Percentiles rank a stretch among this genome's conserved stretches.
phyloP scores from a whole-genome alignment of 2,329 filamentous ascomycete species.

The Exophiala xenobiotica region DNA sequence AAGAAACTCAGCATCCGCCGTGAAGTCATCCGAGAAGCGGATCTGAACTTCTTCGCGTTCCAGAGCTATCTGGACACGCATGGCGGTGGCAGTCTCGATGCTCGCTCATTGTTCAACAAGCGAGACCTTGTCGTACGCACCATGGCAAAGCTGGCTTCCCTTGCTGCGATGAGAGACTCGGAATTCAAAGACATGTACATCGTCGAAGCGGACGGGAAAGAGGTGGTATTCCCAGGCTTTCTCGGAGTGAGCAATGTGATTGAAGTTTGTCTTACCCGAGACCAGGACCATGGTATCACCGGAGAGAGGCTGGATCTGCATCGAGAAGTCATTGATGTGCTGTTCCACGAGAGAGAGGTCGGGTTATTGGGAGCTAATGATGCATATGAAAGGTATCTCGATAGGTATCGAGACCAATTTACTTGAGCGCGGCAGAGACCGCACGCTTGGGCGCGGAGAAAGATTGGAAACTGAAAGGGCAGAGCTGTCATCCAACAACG shows the following conservation, averaged over 20 bases:
- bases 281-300: neutral
- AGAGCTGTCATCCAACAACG: too few relatives aligned
- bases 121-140: conserved; percentile 4
- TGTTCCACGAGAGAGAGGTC: neutral
- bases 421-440: too few relatives aligned
- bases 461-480: too few relatives aligned
- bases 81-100: neutral
- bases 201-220: neutral
- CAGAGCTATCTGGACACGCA: conserved; percentile 4
- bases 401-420: neutral
- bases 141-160: conserved; percentile 12
- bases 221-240: neutral
- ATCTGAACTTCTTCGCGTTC: conserved; percentile 3
- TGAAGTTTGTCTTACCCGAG: conserved; percentile 11
- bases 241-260: neutral
- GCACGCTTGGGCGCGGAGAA: too few relatives aligned
- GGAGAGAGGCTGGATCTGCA: conserved; percentile 5
- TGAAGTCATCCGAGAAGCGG: conserved; percentile 13
- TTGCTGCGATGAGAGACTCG: conserved; percentile 4
- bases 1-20: conserved; percentile 16
- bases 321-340: neutral
- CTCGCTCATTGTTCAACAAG: conserved; percentile 13
- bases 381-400: neutral
- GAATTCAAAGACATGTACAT: conserved; percentile 11
- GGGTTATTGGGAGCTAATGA: neutral